Evolutionary conservation across 805 yeast genomes (phyloP).

Genomic region (Lachancea waltii): DNA sequence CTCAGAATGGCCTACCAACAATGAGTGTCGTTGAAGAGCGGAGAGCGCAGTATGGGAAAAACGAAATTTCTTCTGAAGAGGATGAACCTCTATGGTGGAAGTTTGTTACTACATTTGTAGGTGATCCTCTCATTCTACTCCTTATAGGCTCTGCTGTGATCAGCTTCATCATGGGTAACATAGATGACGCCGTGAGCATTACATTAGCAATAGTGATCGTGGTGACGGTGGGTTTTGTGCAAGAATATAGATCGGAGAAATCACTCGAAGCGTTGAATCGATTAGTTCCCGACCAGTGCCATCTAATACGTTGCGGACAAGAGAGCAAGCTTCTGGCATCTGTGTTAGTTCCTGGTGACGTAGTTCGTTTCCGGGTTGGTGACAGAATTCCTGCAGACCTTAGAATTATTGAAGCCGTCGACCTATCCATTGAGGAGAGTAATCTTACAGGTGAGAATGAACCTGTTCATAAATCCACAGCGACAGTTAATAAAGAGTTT

Average conservation of each 20-base stretch:
- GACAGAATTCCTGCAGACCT: slow-evolving; percentile 96
- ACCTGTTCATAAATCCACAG: slow-evolving; percentile 66
- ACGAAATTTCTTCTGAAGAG: slow-evolving; percentile 72
- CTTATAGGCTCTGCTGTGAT: slow-evolving; percentile 85
- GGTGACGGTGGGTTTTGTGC: slow-evolving; percentile 94
- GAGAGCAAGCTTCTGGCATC: slow-evolving; percentile 81
- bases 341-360: slow-evolving; percentile 89
- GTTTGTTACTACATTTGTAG: slow-evolving; percentile 74
- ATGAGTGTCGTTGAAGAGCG: slow-evolving; percentile 67
- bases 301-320: slow-evolving; percentile 74
- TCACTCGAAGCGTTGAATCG: slow-evolving; percentile 88
- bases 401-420: slow-evolving; percentile 70
- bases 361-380: slow-evolving; percentile 84
- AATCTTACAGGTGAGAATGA: slow-evolving; percentile 92
- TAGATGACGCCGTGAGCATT: slow-evolving; percentile 91
- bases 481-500: slow-evolving; percentile 33
- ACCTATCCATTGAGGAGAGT: slow-evolving; percentile 84
- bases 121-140: slow-evolving; percentile 83
- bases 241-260: slow-evolving; percentile 93
- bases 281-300: slow-evolving; percentile 95
- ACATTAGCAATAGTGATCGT: slow-evolving; percentile 89
- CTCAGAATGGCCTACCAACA: slow-evolving; percentile 53
- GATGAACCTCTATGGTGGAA: slow-evolving; percentile 65
- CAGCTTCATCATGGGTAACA: slow-evolving; percentile 89
- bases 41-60: slow-evolving; percentile 68